These are phyloP conservation scores for Golovinomyces cichoracearum DNA, from an alignment of 2,329 filamentous ascomycete genomes.

Conservation along the genomic window DNA sequence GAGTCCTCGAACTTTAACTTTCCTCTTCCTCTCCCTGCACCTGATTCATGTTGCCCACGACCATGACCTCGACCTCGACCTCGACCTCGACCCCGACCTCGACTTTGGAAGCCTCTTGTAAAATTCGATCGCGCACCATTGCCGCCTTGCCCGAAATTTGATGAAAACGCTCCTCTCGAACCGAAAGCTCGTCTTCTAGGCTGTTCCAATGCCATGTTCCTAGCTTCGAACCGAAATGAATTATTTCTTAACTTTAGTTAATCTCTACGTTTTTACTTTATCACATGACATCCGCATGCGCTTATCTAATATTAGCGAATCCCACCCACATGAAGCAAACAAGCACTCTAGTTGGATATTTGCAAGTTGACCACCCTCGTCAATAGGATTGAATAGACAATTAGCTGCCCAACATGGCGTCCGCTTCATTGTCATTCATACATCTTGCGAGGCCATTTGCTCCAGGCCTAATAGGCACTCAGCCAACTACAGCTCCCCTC, in stretches of 20 bases:
- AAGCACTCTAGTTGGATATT: not conserved
- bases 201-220: not conserved
- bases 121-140: not conserved
- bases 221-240: no score
- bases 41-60: constrained; percentile 8
- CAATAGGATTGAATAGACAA: not conserved
- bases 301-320: constrained; percentile 1
- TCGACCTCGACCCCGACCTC: constrained; percentile 9
- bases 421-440: constrained; percentile 56
- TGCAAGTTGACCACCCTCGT: not conserved
- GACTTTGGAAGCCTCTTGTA: not conserved
- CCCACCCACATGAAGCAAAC: not conserved
- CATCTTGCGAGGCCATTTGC: constrained; percentile 83
- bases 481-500: constrained; percentile 71
- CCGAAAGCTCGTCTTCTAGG: not conserved
- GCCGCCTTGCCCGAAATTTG: not conserved
- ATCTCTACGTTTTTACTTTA: not conserved
- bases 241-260: no score
- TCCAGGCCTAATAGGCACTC: constrained; percentile 51
- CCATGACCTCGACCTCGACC: constrained; percentile 9
- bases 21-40: constrained; percentile 13
- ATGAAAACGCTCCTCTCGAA: not conserved
- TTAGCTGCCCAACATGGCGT: constrained; percentile 43
- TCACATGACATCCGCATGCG: not conserved
- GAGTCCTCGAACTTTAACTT: constrained; percentile 22